Evolutionary conservation across 1,139 yeast species (phyloP).

Genomic region (Kodamaea alishanica): DNA sequence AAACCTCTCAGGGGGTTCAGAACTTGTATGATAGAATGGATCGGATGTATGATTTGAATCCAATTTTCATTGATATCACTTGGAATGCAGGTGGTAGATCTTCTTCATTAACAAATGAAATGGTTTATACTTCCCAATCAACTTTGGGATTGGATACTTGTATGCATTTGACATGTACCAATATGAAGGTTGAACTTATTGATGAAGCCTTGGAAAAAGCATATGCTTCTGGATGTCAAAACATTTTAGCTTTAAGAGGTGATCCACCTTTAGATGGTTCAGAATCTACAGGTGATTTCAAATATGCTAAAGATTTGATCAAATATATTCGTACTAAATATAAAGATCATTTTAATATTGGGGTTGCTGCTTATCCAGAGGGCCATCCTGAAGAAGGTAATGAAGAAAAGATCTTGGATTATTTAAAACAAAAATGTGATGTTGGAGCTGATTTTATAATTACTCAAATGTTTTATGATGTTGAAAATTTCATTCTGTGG

Average conservation of each 20-base stretch:
- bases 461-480: constrained; percentile 92
- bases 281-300: constrained; percentile 67
- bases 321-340: constrained; percentile 51
- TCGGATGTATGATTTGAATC: constrained; percentile 90
- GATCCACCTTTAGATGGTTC: constrained; percentile 70
- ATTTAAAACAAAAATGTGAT: constrained; percentile 81
- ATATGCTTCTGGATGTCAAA: constrained; percentile 88
- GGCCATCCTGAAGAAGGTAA: constrained; percentile 81
- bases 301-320: constrained; percentile 66
- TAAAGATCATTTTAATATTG: constrained; percentile 64
- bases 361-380: constrained; percentile 76
- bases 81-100: constrained; percentile 98
- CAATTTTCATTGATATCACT: constrained; percentile 90
- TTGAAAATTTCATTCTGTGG: constrained; percentile 80
- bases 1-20: constrained; percentile 94
- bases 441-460: constrained; percentile 91
- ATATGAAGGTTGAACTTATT: constrained; percentile 79
- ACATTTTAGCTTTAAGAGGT: constrained; percentile 82
- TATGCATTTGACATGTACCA: constrained; percentile 96
- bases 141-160: constrained; percentile 95
- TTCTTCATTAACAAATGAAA: constrained; percentile 78
- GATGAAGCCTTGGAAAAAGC: constrained; percentile 87
- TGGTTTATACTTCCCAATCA: constrained; percentile 88
- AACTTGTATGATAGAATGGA: constrained; percentile 96
- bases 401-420: constrained; percentile 52